phyloP scores from a whole-genome alignment of 768 basidiomycete genomes.

The Suillus americanus region DNA sequence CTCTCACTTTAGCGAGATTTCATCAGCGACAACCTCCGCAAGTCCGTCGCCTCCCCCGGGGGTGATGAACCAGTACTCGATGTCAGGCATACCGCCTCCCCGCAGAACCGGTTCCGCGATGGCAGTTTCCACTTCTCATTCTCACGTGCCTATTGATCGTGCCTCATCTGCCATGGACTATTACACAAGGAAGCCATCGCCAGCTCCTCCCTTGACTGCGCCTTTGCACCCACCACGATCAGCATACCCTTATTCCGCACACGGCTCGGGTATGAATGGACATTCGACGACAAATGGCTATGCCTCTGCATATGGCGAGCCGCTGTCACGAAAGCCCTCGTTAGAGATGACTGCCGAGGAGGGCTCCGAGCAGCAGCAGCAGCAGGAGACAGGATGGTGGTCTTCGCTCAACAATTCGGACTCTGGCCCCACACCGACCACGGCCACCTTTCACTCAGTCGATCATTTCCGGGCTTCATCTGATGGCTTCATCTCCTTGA shows the following conservation, averaged over 20 bases:
- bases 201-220: conserved; percentile 53
- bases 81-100: conserved; percentile 42
- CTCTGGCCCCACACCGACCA: conserved; percentile 61
- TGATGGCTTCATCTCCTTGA: conserved; percentile 78
- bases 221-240: conserved; percentile 46
- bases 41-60: conserved; percentile 75
- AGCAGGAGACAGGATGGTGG: conserved; percentile 62
- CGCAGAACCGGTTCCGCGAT: conserved; percentile 70
- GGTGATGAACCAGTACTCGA: conserved; percentile 36
- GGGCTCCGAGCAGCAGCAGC: conserved; percentile 33
- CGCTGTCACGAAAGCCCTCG: conserved; percentile 26
- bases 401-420: conserved; percentile 43
- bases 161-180: conserved; percentile 81
- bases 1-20: conserved; percentile 90
- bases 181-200: conserved; percentile 45
- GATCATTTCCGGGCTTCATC: conserved; percentile 42
- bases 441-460: conserved; percentile 60
- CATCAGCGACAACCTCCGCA: conserved; percentile 73
- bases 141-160: conserved; percentile 59
- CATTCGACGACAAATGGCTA: conserved; percentile 39
- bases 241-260: conserved; percentile 27
- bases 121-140: conserved; percentile 49
- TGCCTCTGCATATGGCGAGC: conserved; percentile 31
- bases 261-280: conserved; percentile 23
- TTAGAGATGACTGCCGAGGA: conserved; percentile 32